Evolutionary conservation across 805 yeast species (phyloP).

Genomic region (Phaffomyces opuntiae): DNA sequence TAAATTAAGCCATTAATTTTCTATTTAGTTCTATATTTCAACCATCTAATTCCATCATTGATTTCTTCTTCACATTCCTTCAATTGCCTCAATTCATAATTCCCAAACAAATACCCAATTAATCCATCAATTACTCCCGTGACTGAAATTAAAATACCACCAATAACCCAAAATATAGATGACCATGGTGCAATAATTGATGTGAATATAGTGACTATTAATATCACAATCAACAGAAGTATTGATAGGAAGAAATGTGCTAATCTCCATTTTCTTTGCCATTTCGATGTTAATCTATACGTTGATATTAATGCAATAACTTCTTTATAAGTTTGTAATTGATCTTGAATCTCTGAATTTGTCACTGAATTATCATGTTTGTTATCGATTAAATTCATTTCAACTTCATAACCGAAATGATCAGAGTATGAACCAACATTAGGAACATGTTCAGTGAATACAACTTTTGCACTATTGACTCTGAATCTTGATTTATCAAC

Average conservation of each 20-base stretch:
- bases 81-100: constrained; percentile 72
- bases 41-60: constrained; percentile 16
- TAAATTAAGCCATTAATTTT: neutral
- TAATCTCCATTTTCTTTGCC: constrained; percentile 61
- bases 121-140: constrained; percentile 72
- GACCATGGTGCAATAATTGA: constrained; percentile 50
- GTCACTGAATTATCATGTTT: neutral
- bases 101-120: constrained; percentile 72
- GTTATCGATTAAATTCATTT: constrained; percentile 23
- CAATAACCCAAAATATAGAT: constrained; percentile 56
- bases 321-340: constrained; percentile 1
- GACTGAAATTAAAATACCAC: constrained; percentile 46
- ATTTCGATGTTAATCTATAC: constrained; percentile 45
- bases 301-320: constrained; percentile 14
- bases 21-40: neutral
- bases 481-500: constrained; percentile 49
- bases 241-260: constrained; percentile 56
- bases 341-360: neutral
- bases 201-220: constrained; percentile 53
- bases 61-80: constrained; percentile 72
- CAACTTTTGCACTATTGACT: constrained; percentile 60
- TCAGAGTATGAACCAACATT: constrained; percentile 78
- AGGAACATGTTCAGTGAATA: constrained; percentile 64
- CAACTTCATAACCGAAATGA: constrained; percentile 75
- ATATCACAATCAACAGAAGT: constrained; percentile 42